Conservation (phyloP, 139 green algal species). For the Chlorella sp. region DNA sequence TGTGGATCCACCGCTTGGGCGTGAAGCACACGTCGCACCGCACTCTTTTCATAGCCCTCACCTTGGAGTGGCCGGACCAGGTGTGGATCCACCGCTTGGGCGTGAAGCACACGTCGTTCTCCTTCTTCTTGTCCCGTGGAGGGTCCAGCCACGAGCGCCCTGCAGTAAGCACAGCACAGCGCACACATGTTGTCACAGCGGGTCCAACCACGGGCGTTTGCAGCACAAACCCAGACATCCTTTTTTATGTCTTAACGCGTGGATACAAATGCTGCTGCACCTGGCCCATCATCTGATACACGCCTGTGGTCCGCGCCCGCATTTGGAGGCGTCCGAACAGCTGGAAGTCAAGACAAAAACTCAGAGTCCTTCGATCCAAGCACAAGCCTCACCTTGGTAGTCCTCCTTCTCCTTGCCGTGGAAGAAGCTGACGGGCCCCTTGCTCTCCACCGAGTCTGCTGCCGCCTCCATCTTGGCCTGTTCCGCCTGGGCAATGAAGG, state of each 20-base stretch:
- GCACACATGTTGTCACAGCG: too few relatives aligned
- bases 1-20: constrained; percentile 90
- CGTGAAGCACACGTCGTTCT: constrained; percentile 76
- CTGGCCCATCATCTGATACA: background rate
- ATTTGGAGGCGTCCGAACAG: background rate
- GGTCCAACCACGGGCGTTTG: background rate
- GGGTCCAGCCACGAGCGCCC: constrained; percentile 37
- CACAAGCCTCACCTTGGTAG: constrained; percentile 72
- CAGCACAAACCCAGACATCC: background rate
- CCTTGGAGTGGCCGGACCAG: constrained; percentile 89
- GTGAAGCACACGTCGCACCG: constrained; percentile 72
- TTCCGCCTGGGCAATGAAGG: constrained; percentile 60
- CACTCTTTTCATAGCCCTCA: background rate
- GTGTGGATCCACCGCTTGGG: constrained; percentile 91
- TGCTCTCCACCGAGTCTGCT: constrained; percentile 26
- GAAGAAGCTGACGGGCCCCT: constrained; percentile 55
- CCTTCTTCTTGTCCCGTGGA: constrained; percentile 32
- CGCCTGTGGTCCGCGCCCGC: background rate
- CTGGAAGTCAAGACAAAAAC: too few relatives aligned
- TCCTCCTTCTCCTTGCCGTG: constrained; percentile 73
- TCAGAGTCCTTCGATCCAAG: too few relatives aligned
- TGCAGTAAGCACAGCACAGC: too few relatives aligned
- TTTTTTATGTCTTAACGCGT: background rate
- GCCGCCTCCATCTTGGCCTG: constrained; percentile 47
- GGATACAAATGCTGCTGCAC: background rate